A percentile compares a stretch with the other conserved stretches of the same genome.
phyloP scores from a whole-genome alignment of 495 filamentous ascomycete genomes.

The Staphylotrichum tortipilum region DNA sequence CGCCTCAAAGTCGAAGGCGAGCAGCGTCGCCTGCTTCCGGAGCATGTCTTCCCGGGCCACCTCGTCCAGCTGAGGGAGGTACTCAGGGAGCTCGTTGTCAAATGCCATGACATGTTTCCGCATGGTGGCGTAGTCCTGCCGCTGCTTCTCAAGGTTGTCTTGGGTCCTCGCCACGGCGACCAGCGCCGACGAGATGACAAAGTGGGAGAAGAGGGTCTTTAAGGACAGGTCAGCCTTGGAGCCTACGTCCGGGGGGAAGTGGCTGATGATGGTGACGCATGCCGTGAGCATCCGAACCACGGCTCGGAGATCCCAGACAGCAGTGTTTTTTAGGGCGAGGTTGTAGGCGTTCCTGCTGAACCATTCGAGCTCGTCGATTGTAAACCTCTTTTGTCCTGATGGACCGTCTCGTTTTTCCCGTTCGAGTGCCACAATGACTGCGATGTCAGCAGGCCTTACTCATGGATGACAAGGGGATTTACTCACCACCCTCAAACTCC shows the following conservation, averaged over 20 bases:
- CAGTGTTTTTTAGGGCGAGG: constrained; percentile 52
- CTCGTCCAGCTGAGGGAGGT: constrained; percentile 34
- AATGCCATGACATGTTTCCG: constrained; percentile 51
- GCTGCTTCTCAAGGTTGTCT: constrained; percentile 49
- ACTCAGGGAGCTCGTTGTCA: constrained; percentile 31
- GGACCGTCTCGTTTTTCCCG: constrained; percentile 24
- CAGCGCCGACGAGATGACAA: constrained; percentile 53
- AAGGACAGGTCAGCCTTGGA: constrained; percentile 43
- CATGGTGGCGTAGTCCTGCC: constrained; percentile 51
- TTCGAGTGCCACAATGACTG: constrained; percentile 40
- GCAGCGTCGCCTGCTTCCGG: constrained; percentile 52
- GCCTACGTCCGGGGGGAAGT: constrained; percentile 46
- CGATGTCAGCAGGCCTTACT: constrained; percentile 13
- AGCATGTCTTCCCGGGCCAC: constrained; percentile 43
- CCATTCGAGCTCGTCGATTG: constrained; percentile 63
- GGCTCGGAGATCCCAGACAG: constrained; percentile 42
- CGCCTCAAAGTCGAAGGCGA: constrained; percentile 73
- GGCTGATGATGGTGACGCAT: constrained; percentile 54
- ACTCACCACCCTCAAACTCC: constrained; percentile 55
- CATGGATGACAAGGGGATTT: not conserved
- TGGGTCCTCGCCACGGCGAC: constrained; percentile 56
- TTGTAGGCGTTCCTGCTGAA: constrained; percentile 75
- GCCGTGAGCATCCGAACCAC: constrained; percentile 49
- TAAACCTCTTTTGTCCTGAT: constrained; percentile 37
- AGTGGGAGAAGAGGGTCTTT: constrained; percentile 58